These are phyloP conservation scores for Entomortierella chlamydospora DNA, from an alignment of 192 early-diverging fungal species.

Conservation along the genomic window DNA sequence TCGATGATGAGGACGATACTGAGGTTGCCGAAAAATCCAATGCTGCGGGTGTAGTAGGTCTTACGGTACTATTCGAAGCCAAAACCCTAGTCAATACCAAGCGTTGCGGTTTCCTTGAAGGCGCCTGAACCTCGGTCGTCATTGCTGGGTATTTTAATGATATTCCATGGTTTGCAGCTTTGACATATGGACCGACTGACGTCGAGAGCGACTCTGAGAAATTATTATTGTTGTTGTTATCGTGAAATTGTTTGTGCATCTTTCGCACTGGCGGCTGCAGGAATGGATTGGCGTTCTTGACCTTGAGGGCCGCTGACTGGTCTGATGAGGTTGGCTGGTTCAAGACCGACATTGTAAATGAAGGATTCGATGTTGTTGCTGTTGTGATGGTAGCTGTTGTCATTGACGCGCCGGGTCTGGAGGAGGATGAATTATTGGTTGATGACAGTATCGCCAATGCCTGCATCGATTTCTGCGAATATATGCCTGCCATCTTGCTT, in stretches of 20 bases:
- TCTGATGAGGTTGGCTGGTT: too few species aligned
- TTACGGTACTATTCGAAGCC: conserved; percentile 15
- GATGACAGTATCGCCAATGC: too few species aligned
- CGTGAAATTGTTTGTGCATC: conserved; percentile 9
- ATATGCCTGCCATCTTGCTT: too few species aligned
- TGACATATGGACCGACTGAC: too few species aligned
- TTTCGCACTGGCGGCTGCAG: conserved; percentile 28
- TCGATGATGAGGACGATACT: background rate
- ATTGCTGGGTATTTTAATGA: background rate
- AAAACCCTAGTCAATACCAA: conserved; percentile 35
- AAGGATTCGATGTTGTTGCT: too few species aligned
- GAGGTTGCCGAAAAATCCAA: background rate
- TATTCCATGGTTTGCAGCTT: background rate
- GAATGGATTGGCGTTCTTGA: conserved; percentile 22
- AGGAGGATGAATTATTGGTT: too few species aligned
- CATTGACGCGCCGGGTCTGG: too few species aligned
- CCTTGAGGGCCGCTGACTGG: background rate
- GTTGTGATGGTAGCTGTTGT: too few species aligned
- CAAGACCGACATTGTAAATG: too few species aligned
- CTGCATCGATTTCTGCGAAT: too few species aligned
- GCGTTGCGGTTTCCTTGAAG: conserved; percentile 7
- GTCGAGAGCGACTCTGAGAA: too few species aligned
- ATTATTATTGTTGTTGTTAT: background rate
- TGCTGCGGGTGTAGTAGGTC: background rate
- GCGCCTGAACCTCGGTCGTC: background rate